Evolutionary conservation across 176 grass and related monocot species (phyloP).

Genomic region (Pontederia crassipes): DNA sequence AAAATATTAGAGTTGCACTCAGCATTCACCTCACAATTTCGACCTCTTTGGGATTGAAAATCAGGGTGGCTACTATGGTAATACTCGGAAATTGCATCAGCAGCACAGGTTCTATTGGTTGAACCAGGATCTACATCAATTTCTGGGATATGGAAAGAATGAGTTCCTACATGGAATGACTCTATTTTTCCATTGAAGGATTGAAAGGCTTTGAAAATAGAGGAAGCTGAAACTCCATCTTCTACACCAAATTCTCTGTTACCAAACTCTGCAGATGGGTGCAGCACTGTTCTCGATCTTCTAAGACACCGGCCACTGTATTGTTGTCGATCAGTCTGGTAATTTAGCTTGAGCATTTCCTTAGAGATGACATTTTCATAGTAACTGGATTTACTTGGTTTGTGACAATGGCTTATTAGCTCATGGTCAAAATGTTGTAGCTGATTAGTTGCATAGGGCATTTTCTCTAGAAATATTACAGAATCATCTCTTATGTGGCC

Average conservation of each 20-base stretch:
- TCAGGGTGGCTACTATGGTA: background rate
- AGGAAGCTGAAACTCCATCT: background rate
- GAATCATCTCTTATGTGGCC: background rate
- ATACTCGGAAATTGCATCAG: background rate
- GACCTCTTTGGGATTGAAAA: constrained; percentile 4
- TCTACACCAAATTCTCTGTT: background rate
- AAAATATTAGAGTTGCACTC: background rate
- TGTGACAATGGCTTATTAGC: background rate
- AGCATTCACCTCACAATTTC: constrained; percentile 3
- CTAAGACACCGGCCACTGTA: background rate
- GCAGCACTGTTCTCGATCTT: background rate
- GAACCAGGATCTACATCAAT: background rate
- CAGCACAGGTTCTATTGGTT: background rate
- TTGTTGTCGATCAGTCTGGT: background rate
- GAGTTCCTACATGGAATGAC: constrained; percentile 7
- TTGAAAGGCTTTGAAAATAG: too few species aligned
- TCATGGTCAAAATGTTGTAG: background rate
- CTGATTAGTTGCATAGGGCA: background rate
- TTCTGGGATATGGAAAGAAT: constrained; percentile 1
- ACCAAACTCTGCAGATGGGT: background rate
- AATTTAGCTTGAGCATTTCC: background rate
- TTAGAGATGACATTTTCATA: background rate
- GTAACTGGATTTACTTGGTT: background rate
- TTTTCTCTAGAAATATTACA: background rate
- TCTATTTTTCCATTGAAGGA: background rate